These are phyloP conservation scores for Amanita muscaria DNA, from an alignment of 768 basidiomycete species.

Conservation along the genomic window DNA sequence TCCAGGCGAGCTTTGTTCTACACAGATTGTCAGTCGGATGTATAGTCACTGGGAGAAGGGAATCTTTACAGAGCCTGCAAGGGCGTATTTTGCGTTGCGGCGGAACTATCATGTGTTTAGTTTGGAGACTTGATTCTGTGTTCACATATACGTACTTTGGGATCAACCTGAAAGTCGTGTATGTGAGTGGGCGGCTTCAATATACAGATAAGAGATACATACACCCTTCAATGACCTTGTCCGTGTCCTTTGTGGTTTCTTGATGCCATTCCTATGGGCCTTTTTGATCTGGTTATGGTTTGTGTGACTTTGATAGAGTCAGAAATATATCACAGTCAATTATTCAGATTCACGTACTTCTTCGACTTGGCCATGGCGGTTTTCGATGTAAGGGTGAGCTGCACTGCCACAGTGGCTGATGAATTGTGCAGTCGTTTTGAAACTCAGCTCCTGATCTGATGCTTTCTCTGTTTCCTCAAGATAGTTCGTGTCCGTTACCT, in stretches of 20 bases:
- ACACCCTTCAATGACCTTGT: conserved; percentile 88
- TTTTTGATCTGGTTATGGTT: conserved; percentile 96
- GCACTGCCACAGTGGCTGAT: conserved; percentile 32
- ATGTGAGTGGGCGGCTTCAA: conserved; percentile 5
- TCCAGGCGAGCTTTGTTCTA: conserved; percentile 63
- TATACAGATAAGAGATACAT: conserved; percentile 29
- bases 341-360: conserved; percentile 46
- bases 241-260: conserved; percentile 63
- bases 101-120: conserved; percentile 45
- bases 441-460: not conserved
- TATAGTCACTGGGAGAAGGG: not conserved
- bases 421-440: conserved; percentile 28
- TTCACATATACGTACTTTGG: conserved; percentile 47
- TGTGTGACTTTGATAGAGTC: conserved; percentile 51
- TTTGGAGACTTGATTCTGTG: not conserved
- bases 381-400: conserved; percentile 9
- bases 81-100: conserved; percentile 68
- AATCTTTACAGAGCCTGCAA: conserved; percentile 59
- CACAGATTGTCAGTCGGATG: conserved; percentile 7
- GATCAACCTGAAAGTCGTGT: conserved; percentile 49
- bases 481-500: conserved; percentile 40
- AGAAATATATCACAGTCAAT: conserved; percentile 6
- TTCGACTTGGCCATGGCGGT: conserved; percentile 92
- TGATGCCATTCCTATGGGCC: conserved; percentile 98
- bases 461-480: conserved; percentile 29